A percentile compares a stretch with the other conserved stretches of the same genome.
These are phyloP conservation scores for Neolentinus lepideus DNA, from an alignment of 1,284 basidiomycete species.

Conservation along the genomic window DNA sequence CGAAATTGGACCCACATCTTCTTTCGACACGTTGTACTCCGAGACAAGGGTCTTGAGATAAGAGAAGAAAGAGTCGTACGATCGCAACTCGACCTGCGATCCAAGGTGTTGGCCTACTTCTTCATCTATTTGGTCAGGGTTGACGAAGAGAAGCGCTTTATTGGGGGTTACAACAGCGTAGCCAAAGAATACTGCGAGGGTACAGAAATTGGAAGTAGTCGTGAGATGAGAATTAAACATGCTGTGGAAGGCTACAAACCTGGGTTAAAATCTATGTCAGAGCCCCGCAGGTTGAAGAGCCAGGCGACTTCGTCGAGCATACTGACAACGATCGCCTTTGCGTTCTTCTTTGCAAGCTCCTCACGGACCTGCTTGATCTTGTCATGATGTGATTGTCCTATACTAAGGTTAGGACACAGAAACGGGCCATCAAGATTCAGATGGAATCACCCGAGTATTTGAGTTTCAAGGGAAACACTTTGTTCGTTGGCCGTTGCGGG, in stretches of 20 bases:
- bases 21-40: slow-evolving; percentile 36
- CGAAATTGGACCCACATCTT: slow-evolving; percentile 26
- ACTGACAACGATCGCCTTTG: slow-evolving; percentile 66
- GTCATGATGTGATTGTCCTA: slow-evolving; percentile 55
- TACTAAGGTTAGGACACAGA: background rate
- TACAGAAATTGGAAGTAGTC: too few relatives aligned
- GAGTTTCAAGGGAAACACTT: slow-evolving; percentile 65
- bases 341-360: slow-evolving; percentile 58
- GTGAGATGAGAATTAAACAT: too few relatives aligned
- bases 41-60: slow-evolving; percentile 48
- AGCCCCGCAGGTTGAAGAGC: slow-evolving; percentile 92
- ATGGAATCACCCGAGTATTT: slow-evolving; percentile 53
- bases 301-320: slow-evolving; percentile 90
- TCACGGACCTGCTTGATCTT: slow-evolving; percentile 68
- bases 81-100: slow-evolving; percentile 55
- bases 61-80: slow-evolving; percentile 66
- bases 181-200: slow-evolving; percentile 78
- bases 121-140: slow-evolving; percentile 56
- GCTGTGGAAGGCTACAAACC: slow-evolving; percentile 26
- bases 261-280: slow-evolving; percentile 91
- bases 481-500: slow-evolving; percentile 66
- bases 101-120: slow-evolving; percentile 54
- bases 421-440: slow-evolving; percentile 7
- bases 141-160: slow-evolving; percentile 68
- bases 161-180: slow-evolving; percentile 78